phyloP scores from a whole-genome alignment of 352 stramenopile genomes.

The Phytophthora sp. region DNA sequence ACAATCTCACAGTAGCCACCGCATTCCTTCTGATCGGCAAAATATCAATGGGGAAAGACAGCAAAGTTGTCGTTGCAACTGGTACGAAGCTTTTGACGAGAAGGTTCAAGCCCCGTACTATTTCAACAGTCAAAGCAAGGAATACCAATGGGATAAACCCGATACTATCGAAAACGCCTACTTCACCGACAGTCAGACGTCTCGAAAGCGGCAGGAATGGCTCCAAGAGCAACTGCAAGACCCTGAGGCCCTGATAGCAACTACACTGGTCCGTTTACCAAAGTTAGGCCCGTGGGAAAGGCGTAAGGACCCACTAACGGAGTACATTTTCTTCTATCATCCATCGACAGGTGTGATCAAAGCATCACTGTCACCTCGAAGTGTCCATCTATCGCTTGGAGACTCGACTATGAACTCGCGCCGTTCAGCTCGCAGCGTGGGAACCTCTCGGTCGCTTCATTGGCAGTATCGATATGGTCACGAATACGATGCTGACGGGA shows the following conservation, averaged over 20 bases:
- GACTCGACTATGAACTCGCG: constrained; percentile 31
- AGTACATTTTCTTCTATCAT: constrained; percentile 77
- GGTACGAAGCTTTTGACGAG: constrained; percentile 85
- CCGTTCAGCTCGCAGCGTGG: constrained; percentile 31
- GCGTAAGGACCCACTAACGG: constrained; percentile 65
- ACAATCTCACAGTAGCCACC: constrained; percentile 3
- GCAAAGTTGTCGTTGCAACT: constrained; percentile 30
- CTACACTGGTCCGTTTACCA: constrained; percentile 33
- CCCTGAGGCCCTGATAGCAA: constrained; percentile 39
- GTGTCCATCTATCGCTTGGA: constrained; percentile 46
- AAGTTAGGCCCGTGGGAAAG: constrained; percentile 68
- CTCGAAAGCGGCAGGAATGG: constrained; percentile 50
- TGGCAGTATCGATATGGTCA: constrained; percentile 85
- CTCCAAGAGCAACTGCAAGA: constrained; percentile 55
- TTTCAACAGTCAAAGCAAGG: constrained; percentile 74
- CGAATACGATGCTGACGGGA: constrained; percentile 49
- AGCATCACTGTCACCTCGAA: constrained; percentile 65
- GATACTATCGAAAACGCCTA: constrained; percentile 38
- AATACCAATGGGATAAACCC: constrained; percentile 79
- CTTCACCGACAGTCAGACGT: constrained; percentile 52
- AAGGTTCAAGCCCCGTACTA: constrained; percentile 70
- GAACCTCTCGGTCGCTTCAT: constrained; percentile 49
- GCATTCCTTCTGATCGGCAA: constrained; percentile 6
- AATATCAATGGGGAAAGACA: neutral
- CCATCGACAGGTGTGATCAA: constrained; percentile 48